Conservation (phyloP, 2,329 filamentous ascomycete genomes). For the Aureobasidium sp. region DNA sequence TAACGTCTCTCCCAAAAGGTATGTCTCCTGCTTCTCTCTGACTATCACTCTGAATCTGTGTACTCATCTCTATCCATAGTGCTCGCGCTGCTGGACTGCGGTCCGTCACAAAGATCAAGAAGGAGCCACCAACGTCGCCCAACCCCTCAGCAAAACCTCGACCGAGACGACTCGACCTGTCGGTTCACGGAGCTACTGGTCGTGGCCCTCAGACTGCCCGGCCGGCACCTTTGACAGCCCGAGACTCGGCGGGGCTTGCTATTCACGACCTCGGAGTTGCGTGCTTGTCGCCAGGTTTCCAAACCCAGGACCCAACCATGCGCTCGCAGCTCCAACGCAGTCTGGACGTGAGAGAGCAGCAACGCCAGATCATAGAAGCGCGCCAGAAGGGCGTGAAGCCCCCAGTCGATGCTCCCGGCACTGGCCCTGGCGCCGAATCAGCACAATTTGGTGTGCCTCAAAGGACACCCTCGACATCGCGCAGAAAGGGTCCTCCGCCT, state of each 20-base stretch:
- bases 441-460: slow-evolving; percentile 32
- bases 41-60: neutral
- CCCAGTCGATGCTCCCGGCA: slow-evolving; percentile 27
- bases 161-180: slow-evolving; percentile 69
- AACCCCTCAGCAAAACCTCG: slow-evolving; percentile 65
- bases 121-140: slow-evolving; percentile 82
- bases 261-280: slow-evolving; percentile 92
- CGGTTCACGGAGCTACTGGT: slow-evolving; percentile 38
- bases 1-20: slow-evolving; percentile 46
- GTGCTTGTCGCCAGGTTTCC: slow-evolving; percentile 89
- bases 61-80: slow-evolving; percentile 21
- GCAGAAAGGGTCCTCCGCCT: slow-evolving; percentile 70
- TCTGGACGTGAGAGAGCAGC: slow-evolving; percentile 85
- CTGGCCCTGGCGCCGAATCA: slow-evolving; percentile 28
- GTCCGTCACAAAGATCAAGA: slow-evolving; percentile 83
- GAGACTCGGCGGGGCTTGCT: slow-evolving; percentile 61
- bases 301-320: slow-evolving; percentile 94
- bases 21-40: slow-evolving; percentile 13
- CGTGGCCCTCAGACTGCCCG: slow-evolving; percentile 39
- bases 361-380: slow-evolving; percentile 89
- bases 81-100: slow-evolving; percentile 22
- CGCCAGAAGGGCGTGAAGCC: slow-evolving; percentile 77
- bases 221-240: slow-evolving; percentile 64
- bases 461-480: slow-evolving; percentile 62
- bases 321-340: slow-evolving; percentile 91